Conservation (phyloP, 371 early-diverging fungal genomes). For the Mucor mucedo region DNA sequence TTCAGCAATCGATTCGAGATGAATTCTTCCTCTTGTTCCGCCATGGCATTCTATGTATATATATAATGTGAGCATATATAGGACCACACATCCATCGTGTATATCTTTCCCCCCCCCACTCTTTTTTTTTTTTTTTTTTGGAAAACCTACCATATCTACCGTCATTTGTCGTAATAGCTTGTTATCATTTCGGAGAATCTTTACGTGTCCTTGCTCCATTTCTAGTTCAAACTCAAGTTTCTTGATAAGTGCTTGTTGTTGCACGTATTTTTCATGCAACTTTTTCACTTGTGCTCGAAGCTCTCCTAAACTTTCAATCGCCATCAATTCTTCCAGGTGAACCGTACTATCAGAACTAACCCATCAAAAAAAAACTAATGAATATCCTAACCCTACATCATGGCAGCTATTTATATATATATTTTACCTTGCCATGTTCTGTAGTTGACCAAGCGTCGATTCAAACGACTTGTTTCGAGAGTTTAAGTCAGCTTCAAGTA, state of each 20-base stretch:
- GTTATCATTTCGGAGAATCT: slow-evolving; percentile 71
- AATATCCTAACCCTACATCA: too few relatives aligned
- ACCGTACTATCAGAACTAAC: slow-evolving; percentile 16
- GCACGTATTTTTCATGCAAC: slow-evolving; percentile 42
- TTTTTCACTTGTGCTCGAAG: slow-evolving; percentile 45
- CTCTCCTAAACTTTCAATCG: slow-evolving; percentile 38
- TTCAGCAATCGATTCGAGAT: slow-evolving; percentile 71
- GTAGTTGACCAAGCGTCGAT: slow-evolving; percentile 39
- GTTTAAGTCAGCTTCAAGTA: slow-evolving; percentile 49
- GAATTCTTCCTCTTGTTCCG: slow-evolving; percentile 77
- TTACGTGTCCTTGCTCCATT: slow-evolving; percentile 72
- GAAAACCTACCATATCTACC: slow-evolving; percentile 61
- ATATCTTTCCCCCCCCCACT: too few relatives aligned
- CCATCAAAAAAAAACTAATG: not conserved
- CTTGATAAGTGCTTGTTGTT: slow-evolving; percentile 57
- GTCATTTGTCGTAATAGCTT: slow-evolving; percentile 63
- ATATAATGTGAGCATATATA: too few relatives aligned
- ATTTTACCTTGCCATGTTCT: slow-evolving; percentile 32
- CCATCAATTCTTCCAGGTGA: slow-evolving; percentile 34
- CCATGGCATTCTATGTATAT: slow-evolving; percentile 54
- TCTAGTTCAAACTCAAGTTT: slow-evolving; percentile 70
- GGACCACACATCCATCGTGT: too few relatives aligned
- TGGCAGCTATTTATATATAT: not conserved
- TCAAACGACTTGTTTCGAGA: slow-evolving; percentile 49
- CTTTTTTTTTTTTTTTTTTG: too few relatives aligned